Conservation (phyloP, 2,329 filamentous ascomycete genomes). For the Calonectria pauciramosa region DNA sequence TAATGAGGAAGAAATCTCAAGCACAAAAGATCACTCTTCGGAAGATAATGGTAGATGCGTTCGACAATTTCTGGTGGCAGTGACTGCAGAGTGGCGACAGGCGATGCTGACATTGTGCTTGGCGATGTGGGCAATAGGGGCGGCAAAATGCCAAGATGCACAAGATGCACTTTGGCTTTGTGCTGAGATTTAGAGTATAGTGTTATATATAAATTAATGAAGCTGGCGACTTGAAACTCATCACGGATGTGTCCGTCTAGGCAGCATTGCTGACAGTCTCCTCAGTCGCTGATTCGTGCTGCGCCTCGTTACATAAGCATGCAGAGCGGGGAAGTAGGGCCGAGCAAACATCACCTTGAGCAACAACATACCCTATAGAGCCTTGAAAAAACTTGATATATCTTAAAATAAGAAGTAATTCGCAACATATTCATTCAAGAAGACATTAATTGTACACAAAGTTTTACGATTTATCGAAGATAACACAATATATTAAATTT, state of each 20-base stretch:
- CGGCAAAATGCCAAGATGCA: too few relatives aligned
- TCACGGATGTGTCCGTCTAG: background rate
- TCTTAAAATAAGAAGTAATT: too few relatives aligned
- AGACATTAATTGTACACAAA: too few relatives aligned
- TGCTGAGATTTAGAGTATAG: background rate
- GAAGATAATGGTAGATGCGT: background rate
- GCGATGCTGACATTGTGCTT: background rate
- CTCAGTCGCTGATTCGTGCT: background rate
- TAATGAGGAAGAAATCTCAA: conserved; percentile 49
- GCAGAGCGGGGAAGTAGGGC: background rate
- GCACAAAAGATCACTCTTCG: background rate
- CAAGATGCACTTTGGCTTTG: too few relatives aligned
- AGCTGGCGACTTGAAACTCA: fast-evolving
- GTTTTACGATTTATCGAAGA: too few relatives aligned
- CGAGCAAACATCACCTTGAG: background rate
- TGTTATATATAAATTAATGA: background rate
- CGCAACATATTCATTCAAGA: too few relatives aligned
- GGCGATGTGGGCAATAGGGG: too few relatives aligned
- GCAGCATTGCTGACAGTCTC: background rate
- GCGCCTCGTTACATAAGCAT: background rate
- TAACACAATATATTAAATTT: too few relatives aligned
- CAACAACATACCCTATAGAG: background rate
- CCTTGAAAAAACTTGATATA: too few relatives aligned
- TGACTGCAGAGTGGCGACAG: background rate
- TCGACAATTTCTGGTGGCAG: conserved; percentile 2